A percentile compares a stretch with the other conserved stretches of the same genome.
phyloP scores from a whole-genome alignment of 2,329 filamentous ascomycete species.

The Trichoderma citrinoviride region DNA sequence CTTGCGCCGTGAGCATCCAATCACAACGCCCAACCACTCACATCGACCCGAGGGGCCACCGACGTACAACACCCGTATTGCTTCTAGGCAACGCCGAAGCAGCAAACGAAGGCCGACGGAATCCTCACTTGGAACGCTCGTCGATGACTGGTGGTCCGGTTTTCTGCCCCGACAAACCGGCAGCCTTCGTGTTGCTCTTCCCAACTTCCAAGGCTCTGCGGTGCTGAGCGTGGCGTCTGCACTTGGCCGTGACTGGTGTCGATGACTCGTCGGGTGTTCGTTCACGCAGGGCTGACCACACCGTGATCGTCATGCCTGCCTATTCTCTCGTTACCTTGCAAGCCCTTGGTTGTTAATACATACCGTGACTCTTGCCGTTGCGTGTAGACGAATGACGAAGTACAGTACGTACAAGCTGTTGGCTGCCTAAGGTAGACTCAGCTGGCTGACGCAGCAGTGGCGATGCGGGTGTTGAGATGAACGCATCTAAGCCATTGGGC shows the following conservation, averaged over 20 bases:
- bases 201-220: neutral
- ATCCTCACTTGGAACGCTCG: neutral
- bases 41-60: neutral
- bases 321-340: too few relatives aligned
- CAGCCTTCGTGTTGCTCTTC: neutral
- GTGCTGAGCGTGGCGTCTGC: constrained; percentile 8
- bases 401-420: too few relatives aligned
- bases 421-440: neutral
- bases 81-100: neutral
- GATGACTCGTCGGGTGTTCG: constrained; percentile 3
- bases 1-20: constrained; percentile 2
- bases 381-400: neutral
- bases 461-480: neutral
- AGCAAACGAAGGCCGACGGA: neutral
- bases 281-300: constrained; percentile 3
- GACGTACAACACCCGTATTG: neutral
- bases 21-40: neutral
- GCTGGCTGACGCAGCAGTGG: constrained; percentile 11
- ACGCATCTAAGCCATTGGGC: neutral
- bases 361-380: neutral
- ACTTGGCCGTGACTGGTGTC: neutral
- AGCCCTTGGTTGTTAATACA: too few relatives aligned
- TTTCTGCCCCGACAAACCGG: neutral
- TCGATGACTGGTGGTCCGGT: neutral
- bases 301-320: neutral